These are phyloP conservation scores for Pholiota microspora DNA, from an alignment of 768 basidiomycete genomes.

Conservation along the genomic window DNA sequence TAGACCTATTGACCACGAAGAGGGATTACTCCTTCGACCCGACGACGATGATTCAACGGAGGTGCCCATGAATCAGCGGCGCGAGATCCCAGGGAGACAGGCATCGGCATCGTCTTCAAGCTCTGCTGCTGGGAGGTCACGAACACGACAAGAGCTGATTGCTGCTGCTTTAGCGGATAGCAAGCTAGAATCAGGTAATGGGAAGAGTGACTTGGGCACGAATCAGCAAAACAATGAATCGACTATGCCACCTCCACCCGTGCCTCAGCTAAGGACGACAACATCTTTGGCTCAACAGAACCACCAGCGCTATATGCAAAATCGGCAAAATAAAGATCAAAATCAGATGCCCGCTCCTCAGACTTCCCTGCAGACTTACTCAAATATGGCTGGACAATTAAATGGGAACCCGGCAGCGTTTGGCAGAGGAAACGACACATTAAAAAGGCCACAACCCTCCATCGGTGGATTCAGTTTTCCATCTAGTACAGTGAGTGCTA, in stretches of 20 bases:
- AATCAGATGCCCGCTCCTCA: constrained; percentile 17
- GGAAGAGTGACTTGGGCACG: background rate
- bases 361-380: constrained; percentile 14
- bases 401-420: constrained; percentile 7
- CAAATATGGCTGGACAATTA: no score
- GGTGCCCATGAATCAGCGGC: background rate
- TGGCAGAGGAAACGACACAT: constrained; percentile 3
- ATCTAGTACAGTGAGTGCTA: constrained; percentile 38
- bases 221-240: background rate
- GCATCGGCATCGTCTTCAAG: background rate
- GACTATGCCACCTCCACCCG: constrained; percentile 10
- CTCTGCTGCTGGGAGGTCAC: background rate
- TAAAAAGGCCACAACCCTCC: constrained; percentile 31
- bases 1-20: constrained; percentile 43
- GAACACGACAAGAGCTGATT: constrained; percentile 18
- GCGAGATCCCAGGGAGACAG: background rate
- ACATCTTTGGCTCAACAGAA: constrained; percentile 16
- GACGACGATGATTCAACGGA: constrained; percentile 14
- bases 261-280: constrained; percentile 10
- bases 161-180: constrained; percentile 15
- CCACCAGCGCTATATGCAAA: constrained; percentile 17
- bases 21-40: constrained; percentile 26
- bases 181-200: background rate
- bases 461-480: constrained; percentile 52
- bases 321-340: constrained; percentile 14